These are phyloP conservation scores for Ogataea populi-albae DNA, from an alignment of 805 yeast genomes.

Conservation along the genomic window DNA sequence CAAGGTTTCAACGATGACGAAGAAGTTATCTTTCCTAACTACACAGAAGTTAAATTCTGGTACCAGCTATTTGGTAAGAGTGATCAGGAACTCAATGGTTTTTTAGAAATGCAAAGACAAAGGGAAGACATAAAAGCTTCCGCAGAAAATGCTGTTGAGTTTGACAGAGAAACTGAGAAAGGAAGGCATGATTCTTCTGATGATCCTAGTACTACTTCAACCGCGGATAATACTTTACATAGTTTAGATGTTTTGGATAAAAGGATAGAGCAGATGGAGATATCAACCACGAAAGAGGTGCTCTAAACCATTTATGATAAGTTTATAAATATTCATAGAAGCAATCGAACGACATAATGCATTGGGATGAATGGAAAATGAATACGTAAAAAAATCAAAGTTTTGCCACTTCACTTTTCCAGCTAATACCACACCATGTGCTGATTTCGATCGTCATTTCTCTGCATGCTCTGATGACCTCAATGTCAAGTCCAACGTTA, in stretches of 20 bases:
- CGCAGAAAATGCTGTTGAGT: too few relatives aligned
- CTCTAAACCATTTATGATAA: too few relatives aligned
- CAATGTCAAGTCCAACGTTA: conserved; percentile 68
- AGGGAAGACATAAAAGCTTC: too few relatives aligned
- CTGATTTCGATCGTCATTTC: conserved; percentile 61
- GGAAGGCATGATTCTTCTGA: too few relatives aligned
- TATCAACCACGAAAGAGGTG: not conserved
- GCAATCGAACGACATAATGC: not conserved
- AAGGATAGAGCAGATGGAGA: conserved; percentile 7
- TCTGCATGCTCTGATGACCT: conserved; percentile 60
- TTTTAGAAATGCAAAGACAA: conserved; percentile 8
- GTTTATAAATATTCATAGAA: too few relatives aligned
- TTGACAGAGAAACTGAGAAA: too few relatives aligned
- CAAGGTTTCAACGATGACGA: conserved; percentile 40
- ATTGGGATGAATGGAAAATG: too few relatives aligned
- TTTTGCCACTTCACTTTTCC: conserved; percentile 56
- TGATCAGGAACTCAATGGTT: conserved; percentile 60
- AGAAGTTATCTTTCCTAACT: conserved; percentile 57
- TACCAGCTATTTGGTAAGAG: conserved; percentile 75
- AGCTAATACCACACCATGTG: conserved; percentile 69
- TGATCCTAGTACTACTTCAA: too few relatives aligned
- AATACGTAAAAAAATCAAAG: conserved; percentile 31
- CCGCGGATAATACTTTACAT: not conserved
- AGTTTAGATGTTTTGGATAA: not conserved
- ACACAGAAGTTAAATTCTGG: conserved; percentile 80